phyloP scores from a whole-genome alignment of 768 basidiomycete species.

The Cytidiella melzeri region DNA sequence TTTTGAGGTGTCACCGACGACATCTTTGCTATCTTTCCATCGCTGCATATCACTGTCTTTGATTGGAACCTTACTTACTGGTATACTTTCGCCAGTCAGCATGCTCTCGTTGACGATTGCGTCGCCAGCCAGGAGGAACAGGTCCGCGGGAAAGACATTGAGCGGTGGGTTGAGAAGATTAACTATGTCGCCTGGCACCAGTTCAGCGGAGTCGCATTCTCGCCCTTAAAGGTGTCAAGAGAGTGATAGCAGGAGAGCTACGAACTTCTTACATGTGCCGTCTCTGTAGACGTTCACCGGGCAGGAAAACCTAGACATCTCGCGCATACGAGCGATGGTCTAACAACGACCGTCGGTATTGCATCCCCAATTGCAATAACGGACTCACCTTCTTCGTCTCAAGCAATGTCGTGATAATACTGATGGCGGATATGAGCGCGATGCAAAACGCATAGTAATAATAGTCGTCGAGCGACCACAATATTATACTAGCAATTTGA shows the following conservation, averaged over 20 bases:
- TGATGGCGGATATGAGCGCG: constrained; percentile 80
- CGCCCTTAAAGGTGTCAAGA: constrained; percentile 42
- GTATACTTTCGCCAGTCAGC: constrained; percentile 98
- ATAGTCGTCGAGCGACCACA: constrained; percentile 96
- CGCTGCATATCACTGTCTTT: constrained; percentile 69
- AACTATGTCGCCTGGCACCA: constrained; percentile 91
- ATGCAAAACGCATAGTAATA: constrained; percentile 98
- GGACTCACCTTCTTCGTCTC: constrained; percentile 83
- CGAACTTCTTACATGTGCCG: constrained; percentile 53
- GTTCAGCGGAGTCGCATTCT: constrained; percentile 62
- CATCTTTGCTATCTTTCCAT: constrained; percentile 64
- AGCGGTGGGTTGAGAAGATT: constrained; percentile 78
- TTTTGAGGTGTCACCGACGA: constrained; percentile 59
- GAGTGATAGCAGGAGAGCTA: not conserved
- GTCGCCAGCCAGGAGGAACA: constrained; percentile 90
- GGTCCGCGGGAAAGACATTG: constrained; percentile 77
- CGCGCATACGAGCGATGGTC: constrained; percentile 91
- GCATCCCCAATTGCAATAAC: constrained; percentile 1
- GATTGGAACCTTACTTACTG: constrained; percentile 84
- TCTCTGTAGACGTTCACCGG: constrained; percentile 64
- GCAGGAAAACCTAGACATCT: constrained; percentile 91
- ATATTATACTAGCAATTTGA: constrained; percentile 88
- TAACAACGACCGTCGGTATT: too few species aligned
- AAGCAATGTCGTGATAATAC: constrained; percentile 78
- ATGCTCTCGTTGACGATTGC: constrained; percentile 99